Percentiles rank a stretch among this genome's conserved stretches.
Evolutionary conservation across 805 yeast species (phyloP).

Genomic region (Ogataea thermomethanolica): DNA sequence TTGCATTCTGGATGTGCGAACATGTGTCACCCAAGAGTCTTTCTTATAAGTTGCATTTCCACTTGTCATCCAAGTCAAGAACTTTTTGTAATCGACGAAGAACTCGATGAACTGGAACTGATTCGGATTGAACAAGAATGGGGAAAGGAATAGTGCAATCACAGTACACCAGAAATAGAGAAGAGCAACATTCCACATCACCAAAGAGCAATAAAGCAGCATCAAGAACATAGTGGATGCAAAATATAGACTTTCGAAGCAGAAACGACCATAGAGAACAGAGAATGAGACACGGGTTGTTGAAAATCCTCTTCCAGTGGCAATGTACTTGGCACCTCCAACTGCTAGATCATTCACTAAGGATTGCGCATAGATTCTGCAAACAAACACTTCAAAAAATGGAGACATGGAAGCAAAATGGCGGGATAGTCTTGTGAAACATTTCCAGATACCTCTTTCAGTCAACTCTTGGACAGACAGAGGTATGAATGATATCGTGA

Average conservation of each 20-base stretch:
- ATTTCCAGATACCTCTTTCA: slow-evolving; percentile 73
- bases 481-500: slow-evolving; percentile 71
- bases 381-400: slow-evolving; percentile 74
- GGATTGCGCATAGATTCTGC: slow-evolving; percentile 71
- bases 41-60: slow-evolving; percentile 43
- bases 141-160: slow-evolving; percentile 62
- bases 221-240: slow-evolving; percentile 52
- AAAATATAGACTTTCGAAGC: slow-evolving; percentile 63
- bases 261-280: slow-evolving; percentile 64
- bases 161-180: slow-evolving; percentile 74
- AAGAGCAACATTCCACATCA: slow-evolving; percentile 59
- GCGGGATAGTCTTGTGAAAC: slow-evolving; percentile 56
- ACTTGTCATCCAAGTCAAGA: slow-evolving; percentile 47
- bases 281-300: slow-evolving; percentile 67
- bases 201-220: slow-evolving; percentile 52
- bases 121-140: slow-evolving; percentile 74
- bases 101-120: slow-evolving; percentile 69
- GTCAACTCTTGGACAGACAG: slow-evolving; percentile 72
- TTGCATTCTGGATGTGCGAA: slow-evolving; percentile 49
- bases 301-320: slow-evolving; percentile 82
- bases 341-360: slow-evolving; percentile 62
- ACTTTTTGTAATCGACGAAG: slow-evolving; percentile 62
- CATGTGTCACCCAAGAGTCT: slow-evolving; percentile 46
- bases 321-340: slow-evolving; percentile 80
- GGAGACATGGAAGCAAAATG: slow-evolving; percentile 74